phyloP scores from a whole-genome alignment of 139 green algal species.

The Nannochloris sp. region DNA sequence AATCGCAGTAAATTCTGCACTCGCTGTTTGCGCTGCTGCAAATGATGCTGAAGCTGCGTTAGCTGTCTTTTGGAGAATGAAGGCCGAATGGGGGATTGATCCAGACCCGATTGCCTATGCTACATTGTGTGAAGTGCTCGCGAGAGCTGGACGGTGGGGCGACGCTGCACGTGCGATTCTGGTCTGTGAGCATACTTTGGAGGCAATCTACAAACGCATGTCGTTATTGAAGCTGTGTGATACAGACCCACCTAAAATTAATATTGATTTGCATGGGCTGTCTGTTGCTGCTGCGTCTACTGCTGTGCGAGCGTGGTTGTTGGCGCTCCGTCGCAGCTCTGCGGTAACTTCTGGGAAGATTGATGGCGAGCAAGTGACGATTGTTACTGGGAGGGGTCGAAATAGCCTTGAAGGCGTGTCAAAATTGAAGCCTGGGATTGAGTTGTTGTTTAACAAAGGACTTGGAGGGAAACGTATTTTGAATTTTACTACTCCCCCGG shows the following conservation, averaged over 20 bases:
- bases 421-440: conserved; percentile 13
- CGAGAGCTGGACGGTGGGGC: neutral
- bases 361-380: neutral
- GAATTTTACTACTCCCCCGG: neutral
- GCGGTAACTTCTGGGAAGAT: neutral
- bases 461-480: conserved; percentile 8
- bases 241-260: neutral
- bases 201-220: neutral
- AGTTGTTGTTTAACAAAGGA: conserved; percentile 7
- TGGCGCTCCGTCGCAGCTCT: conserved; percentile 1
- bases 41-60: conserved; percentile 6
- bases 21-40: neutral
- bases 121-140: conserved; percentile 11
- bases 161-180: conserved; percentile 1
- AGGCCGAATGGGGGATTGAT: neutral
- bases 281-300: neutral
- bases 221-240: neutral
- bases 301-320: conserved; percentile 26
- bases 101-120: conserved; percentile 19
- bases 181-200: neutral
- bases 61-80: conserved; percentile 4
- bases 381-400: conserved; percentile 21
- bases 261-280: conserved; percentile 21
- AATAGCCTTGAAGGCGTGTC: conserved; percentile 18
- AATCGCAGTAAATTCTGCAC: neutral